phyloP scores from a whole-genome alignment of 1,284 basidiomycete species.

The Albatrellus sp. region DNA sequence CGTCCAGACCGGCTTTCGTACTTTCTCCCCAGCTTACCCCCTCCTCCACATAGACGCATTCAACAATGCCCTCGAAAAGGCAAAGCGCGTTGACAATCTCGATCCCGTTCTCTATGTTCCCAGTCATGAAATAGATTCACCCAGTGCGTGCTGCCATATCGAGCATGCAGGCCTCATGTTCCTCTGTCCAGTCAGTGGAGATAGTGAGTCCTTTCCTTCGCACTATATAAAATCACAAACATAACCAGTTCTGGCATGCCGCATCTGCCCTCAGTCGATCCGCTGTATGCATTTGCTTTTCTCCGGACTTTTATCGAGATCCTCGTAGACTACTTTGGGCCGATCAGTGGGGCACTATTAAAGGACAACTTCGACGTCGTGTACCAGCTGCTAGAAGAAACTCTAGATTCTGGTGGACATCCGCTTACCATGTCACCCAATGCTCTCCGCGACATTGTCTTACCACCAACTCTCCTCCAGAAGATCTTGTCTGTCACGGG shows the following conservation, averaged over 20 bases:
- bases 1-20: conserved; percentile 84
- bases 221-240: not conserved
- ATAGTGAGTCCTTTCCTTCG: conserved; percentile 37
- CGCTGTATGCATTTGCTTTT: conserved; percentile 83
- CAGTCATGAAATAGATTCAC: conserved; percentile 31
- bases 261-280: conserved; percentile 52
- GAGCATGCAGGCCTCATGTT: conserved; percentile 66
- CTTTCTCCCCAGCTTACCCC: conserved; percentile 67
- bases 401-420: conserved; percentile 83
- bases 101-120: conserved; percentile 64
- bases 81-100: conserved; percentile 36
- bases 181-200: conserved; percentile 71
- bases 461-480: conserved; percentile 75
- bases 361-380: conserved; percentile 95
- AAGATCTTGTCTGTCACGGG: conserved; percentile 54
- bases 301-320: conserved; percentile 77
- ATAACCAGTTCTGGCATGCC: not conserved
- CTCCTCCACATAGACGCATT: conserved; percentile 80
- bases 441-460: conserved; percentile 84
- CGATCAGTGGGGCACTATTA: conserved; percentile 57
- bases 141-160: conserved; percentile 74
- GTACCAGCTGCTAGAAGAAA: conserved; percentile 95
- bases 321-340: conserved; percentile 79
- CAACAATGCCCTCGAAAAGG: conserved; percentile 57
- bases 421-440: conserved; percentile 91